These are phyloP conservation scores for Candida jianshihensis DNA, from an alignment of 805 yeast species.

Conservation along the genomic window DNA sequence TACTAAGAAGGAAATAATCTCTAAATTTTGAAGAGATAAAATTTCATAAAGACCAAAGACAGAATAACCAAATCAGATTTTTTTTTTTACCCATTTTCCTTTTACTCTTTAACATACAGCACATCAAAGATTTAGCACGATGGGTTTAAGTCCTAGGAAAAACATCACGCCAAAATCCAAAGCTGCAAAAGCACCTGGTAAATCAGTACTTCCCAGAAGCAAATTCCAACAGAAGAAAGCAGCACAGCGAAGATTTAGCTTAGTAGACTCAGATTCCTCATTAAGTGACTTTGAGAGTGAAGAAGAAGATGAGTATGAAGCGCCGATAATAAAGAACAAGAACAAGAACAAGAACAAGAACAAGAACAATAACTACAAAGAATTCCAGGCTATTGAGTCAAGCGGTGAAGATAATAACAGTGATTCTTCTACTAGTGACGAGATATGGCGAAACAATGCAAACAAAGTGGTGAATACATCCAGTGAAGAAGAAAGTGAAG, in stretches of 20 bases:
- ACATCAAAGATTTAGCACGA: not conserved
- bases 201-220: conserved; percentile 19
- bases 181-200: conserved; percentile 23
- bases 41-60: too few species aligned
- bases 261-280: conserved; percentile 31
- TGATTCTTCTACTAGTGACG: conserved; percentile 20
- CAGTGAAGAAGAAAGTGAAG: conserved; percentile 27
- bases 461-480: conserved; percentile 24
- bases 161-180: conserved; percentile 17
- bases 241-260: conserved; percentile 34
- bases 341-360: conserved; percentile 6
- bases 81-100: too few species aligned
- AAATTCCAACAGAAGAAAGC: conserved; percentile 4
- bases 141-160: conserved; percentile 12
- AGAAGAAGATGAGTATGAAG: conserved; percentile 20
- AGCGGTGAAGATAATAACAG: conserved; percentile 23
- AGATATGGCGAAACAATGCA: conserved; percentile 21
- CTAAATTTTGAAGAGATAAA: not conserved
- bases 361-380: not conserved
- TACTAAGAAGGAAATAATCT: too few species aligned
- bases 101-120: too few species aligned
- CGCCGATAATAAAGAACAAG: conserved; percentile 12
- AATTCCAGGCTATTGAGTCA: conserved; percentile 28
- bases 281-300: conserved; percentile 31
- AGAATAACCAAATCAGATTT: too few species aligned